Percentiles rank a stretch among this genome's conserved stretches.
Conservation (phyloP, 495 filamentous ascomycete genomes). For the Achaetomiella virescens region DNA sequence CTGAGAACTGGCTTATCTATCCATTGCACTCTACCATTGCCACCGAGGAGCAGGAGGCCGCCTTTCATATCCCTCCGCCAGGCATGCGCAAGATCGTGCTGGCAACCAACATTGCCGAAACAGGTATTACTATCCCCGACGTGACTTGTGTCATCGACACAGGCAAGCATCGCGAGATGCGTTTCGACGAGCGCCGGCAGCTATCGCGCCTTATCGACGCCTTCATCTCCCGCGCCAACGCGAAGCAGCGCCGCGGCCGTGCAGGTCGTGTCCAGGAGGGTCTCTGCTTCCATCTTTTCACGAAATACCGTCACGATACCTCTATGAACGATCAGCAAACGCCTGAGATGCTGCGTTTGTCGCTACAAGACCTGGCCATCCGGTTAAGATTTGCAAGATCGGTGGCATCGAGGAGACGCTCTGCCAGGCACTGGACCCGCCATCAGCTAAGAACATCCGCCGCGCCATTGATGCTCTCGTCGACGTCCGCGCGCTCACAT, state of each 20-base stretch:
- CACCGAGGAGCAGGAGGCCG: slow-evolving; percentile 91
- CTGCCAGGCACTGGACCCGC: slow-evolving; percentile 83
- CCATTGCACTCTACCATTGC: slow-evolving; percentile 89
- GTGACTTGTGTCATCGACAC: slow-evolving; percentile 93
- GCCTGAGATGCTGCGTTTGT: slow-evolving; percentile 90
- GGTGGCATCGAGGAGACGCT: slow-evolving; percentile 86
- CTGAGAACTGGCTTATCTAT: slow-evolving; percentile 67
- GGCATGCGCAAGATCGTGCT: slow-evolving; percentile 86
- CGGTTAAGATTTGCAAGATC: slow-evolving; percentile 95
- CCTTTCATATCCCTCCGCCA: slow-evolving; percentile 75
- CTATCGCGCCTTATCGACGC: slow-evolving; percentile 83
- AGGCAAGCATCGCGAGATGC: slow-evolving; percentile 94
- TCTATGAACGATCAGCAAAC: slow-evolving; percentile 85
- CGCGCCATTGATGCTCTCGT: slow-evolving; percentile 86
- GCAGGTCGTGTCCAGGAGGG: slow-evolving; percentile 95
- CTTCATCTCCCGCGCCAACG: slow-evolving; percentile 90
- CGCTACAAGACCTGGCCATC: slow-evolving; percentile 86
- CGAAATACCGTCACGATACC: slow-evolving; percentile 72
- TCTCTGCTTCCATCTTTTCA: slow-evolving; percentile 92
- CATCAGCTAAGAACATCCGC: slow-evolving; percentile 82
- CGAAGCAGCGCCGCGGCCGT: slow-evolving; percentile 87
- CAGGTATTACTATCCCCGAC: slow-evolving; percentile 94
- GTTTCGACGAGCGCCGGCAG: slow-evolving; percentile 86
- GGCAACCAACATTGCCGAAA: slow-evolving; percentile 95
- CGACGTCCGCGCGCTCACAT: slow-evolving; percentile 84